These are phyloP conservation scores for Suhomyces kunorum DNA, from an alignment of 1,139 yeast species.

Conservation along the genomic window DNA sequence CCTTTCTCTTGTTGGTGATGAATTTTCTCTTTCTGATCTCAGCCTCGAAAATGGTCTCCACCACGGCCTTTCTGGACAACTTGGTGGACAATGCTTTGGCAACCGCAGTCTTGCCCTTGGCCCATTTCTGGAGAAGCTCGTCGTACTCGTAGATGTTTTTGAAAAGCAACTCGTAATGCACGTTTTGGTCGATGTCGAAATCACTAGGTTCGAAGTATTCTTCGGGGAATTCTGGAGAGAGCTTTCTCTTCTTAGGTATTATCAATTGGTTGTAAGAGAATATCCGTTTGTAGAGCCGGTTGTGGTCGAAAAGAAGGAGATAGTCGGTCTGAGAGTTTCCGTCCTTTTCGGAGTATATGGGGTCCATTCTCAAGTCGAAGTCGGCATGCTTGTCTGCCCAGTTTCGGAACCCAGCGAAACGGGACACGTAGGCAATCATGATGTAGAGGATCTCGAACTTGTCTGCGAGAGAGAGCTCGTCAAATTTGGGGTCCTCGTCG, in stretches of 20 bases:
- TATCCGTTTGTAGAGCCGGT: slow-evolving; percentile 45
- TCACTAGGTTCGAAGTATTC: slow-evolving; percentile 25
- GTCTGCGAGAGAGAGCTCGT: slow-evolving; percentile 38
- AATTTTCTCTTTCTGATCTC: slow-evolving; percentile 41
- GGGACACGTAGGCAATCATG: slow-evolving; percentile 40
- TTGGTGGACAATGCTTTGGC: slow-evolving; percentile 24
- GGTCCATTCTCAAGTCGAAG: slow-evolving; percentile 34
- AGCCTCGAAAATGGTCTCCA: slow-evolving; percentile 27
- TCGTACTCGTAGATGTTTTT: slow-evolving; percentile 37
- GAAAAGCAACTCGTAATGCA: slow-evolving; percentile 35
- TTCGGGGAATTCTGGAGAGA: slow-evolving; percentile 39
- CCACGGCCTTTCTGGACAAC: slow-evolving; percentile 21
- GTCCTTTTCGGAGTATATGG: slow-evolving; percentile 21
- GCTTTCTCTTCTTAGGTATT: slow-evolving; percentile 44
- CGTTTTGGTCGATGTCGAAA: slow-evolving; percentile 32
- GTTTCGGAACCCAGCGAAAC: slow-evolving; percentile 41
- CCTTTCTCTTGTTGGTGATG: slow-evolving; percentile 46
- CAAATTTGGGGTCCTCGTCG: slow-evolving; percentile 31
- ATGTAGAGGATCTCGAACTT: slow-evolving; percentile 50
- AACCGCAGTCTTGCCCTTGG: slow-evolving; percentile 20
- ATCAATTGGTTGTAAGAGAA: slow-evolving; percentile 32
- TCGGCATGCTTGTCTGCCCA: slow-evolving; percentile 43
- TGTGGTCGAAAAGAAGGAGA: slow-evolving; percentile 44
- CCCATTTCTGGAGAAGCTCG: slow-evolving; percentile 22
- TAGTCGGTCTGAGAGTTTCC: slow-evolving; percentile 32